Evolutionary conservation across 805 yeast genomes (phyloP).

Genomic region (Hermanozyma aechmeae): DNA sequence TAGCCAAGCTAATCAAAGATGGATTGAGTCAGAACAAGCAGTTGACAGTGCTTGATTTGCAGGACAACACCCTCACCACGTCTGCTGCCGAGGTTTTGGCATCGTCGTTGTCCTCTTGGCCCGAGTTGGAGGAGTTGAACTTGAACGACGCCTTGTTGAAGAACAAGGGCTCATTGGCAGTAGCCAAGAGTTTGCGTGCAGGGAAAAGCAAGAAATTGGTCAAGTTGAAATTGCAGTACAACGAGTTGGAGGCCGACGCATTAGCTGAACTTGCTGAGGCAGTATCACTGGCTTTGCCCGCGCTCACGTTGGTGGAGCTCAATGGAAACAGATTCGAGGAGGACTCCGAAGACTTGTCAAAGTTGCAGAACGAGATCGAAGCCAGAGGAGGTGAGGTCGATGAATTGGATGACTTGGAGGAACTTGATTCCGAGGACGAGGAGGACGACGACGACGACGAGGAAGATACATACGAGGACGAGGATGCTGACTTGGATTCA

Average conservation of each 20-base stretch:
- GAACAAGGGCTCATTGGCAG: slow-evolving; percentile 57
- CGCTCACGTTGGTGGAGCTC: slow-evolving; percentile 61
- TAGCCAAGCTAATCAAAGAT: slow-evolving; percentile 57
- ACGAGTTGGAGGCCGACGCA: slow-evolving; percentile 68
- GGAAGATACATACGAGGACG: slow-evolving; percentile 31
- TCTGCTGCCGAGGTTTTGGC: slow-evolving; percentile 50
- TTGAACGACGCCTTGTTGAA: slow-evolving; percentile 85
- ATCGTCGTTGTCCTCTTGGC: slow-evolving; percentile 50
- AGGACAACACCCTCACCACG: slow-evolving; percentile 88
- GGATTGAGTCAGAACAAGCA: slow-evolving; percentile 60
- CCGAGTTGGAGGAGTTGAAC: slow-evolving; percentile 61
- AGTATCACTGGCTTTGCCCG: slow-evolving; percentile 45
- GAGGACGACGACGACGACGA: slow-evolving; percentile 49
- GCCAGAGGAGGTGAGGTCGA: slow-evolving; percentile 81
- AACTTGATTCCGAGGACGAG: slow-evolving; percentile 60
- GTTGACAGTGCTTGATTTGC: slow-evolving; percentile 70
- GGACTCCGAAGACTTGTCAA: slow-evolving; percentile 63
- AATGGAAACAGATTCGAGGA: slow-evolving; percentile 93
- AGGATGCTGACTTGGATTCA: slow-evolving; percentile 46
- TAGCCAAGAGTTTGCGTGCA: slow-evolving; percentile 39
- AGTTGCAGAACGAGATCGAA: slow-evolving; percentile 54
- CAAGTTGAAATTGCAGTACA: slow-evolving; percentile 70
- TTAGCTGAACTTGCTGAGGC: slow-evolving; percentile 51
- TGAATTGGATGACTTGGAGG: slow-evolving; percentile 93
- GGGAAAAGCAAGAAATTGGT: slow-evolving; percentile 35